Evolutionary conservation across 116 monocot species (phyloP).

Genomic region (Trichopus zeylanicus): DNA sequence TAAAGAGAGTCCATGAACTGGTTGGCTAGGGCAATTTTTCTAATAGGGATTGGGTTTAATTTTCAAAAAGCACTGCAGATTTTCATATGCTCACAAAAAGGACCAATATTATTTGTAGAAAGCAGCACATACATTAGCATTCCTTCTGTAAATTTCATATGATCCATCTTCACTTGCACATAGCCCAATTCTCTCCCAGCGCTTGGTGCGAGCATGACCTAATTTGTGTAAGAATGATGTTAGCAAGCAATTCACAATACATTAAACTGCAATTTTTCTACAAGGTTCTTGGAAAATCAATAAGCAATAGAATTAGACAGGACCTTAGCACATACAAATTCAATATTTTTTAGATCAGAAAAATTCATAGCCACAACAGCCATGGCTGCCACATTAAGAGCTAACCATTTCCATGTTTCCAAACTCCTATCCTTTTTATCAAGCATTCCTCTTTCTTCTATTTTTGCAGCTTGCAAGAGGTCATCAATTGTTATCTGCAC

Average conservation of each 20-base stretch:
- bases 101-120: not conserved
- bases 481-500: constrained; percentile 82
- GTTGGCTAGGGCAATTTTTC: not conserved
- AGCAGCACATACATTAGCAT: constrained; percentile 61
- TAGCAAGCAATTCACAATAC: not conserved
- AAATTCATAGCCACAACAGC: constrained; percentile 88
- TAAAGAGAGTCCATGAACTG: not conserved
- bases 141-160: constrained; percentile 71
- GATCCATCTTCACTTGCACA: constrained; percentile 79
- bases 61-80: not conserved
- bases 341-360: constrained; percentile 76
- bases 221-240: constrained; percentile 1
- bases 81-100: not conserved
- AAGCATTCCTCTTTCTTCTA: constrained; percentile 91
- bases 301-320: not conserved
- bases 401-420: constrained; percentile 75
- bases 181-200: constrained; percentile 89
- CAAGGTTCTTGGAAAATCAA: not conserved
- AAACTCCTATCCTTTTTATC: constrained; percentile 75
- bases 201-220: constrained; percentile 81
- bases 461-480: constrained; percentile 84
- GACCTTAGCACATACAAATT: constrained; percentile 50
- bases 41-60: not conserved
- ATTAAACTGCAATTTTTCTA: not conserved
- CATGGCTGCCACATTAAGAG: constrained; percentile 86